Evolutionary conservation across 2,329 filamentous ascomycete genomes (phyloP), one percentile per base, ranked within the genome.

Genomic region (Stagonosporopsis vannaccii): DNA sequence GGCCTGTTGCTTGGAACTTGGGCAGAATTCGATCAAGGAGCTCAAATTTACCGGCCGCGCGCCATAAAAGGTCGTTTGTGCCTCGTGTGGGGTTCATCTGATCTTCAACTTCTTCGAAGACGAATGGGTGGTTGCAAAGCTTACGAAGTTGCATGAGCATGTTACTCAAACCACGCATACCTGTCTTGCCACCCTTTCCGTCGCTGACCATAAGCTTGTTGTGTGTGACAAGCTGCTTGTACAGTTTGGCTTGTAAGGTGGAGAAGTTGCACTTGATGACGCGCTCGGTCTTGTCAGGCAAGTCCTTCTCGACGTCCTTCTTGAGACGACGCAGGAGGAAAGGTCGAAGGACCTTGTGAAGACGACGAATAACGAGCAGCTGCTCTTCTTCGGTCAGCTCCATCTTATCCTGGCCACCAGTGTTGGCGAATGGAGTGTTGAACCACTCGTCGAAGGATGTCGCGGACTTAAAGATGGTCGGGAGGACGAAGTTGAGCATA

Each of bases 361-460:
- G 84, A 83, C 95, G 94, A 74, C 93, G 90, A 84, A 99, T 99
- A 70, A 99, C 92, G 54, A 99, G 90, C 77, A 99, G 87, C 75
- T 97, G 92, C 79, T 99, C 95, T 95, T 99, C 95, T 95, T 99
- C 95, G 12, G 90, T 96, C 61, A 99, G 83, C 73, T 98, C 94
- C 91, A 99, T 99, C 82, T 95, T 97, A 78, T 99, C 95, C 78
- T 98, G 94, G 36, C 92, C 89, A 78, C 95, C 95, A 5, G 95
- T 99, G 75, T 99, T 99, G 66, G 95, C 95, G 76, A 99, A 99
- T 0, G 95, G 95, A 23, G 95, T 99, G 75, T 98, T 99, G 87
- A 99, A 99, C 95, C 95, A 99, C 77, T 99, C 95, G 75, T 99
- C 95, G 72, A 99, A 99, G 2, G 94, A 98, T 75, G 95, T 97